phyloP scores from a whole-genome alignment of 1,284 basidiomycete genomes.

The Retiboletus flavoniger region DNA sequence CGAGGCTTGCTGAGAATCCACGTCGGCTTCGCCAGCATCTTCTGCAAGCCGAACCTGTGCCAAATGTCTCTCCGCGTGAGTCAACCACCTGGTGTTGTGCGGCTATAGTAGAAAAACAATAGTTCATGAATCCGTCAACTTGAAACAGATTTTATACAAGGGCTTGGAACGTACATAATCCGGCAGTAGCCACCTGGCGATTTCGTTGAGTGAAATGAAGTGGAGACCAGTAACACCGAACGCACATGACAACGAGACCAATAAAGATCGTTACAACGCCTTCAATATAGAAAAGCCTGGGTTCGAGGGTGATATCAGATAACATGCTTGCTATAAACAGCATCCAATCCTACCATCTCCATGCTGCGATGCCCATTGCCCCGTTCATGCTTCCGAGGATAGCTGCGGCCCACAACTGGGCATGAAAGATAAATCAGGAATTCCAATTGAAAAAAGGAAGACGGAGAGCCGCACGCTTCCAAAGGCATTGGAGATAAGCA shows the following conservation, averaged over 20 bases:
- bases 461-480: not conserved
- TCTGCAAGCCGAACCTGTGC: too few relatives aligned
- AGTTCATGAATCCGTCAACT: too few relatives aligned
- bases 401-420: not conserved
- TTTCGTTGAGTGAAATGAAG: not conserved
- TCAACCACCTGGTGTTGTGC: too few relatives aligned
- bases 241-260: not conserved
- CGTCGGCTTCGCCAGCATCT: too few relatives aligned
- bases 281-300: not conserved
- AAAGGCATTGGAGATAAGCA: not conserved
- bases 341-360: not conserved
- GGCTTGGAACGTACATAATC: not conserved
- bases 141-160: too few relatives aligned
- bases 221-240: too few relatives aligned
- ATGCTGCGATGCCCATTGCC: not conserved
- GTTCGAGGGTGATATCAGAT: not conserved
- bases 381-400: not conserved
- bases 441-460: not conserved
- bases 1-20: too few relatives aligned
- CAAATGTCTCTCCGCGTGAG: too few relatives aligned
- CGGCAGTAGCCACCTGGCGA: not conserved
- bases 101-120: too few relatives aligned
- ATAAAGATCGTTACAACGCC: not conserved
- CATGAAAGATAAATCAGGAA: not conserved
- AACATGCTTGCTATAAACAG: not conserved